phyloP scores from a whole-genome alignment of 495 filamentous ascomycete genomes.

The Neurospora sp. region DNA sequence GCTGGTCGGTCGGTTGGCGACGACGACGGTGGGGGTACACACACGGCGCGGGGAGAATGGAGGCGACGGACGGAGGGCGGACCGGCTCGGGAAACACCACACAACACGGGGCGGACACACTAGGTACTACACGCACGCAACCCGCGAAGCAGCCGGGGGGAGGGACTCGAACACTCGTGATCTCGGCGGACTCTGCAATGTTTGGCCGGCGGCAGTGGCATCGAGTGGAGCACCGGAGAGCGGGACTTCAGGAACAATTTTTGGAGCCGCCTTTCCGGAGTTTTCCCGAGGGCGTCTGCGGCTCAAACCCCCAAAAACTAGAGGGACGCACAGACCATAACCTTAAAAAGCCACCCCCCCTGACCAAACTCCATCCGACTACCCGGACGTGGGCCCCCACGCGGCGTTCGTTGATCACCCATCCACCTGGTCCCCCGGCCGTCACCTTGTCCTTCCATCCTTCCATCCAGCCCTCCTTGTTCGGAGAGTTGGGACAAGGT shows the following conservation, averaged over 20 bases:
- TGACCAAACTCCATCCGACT: background rate
- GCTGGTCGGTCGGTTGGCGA: background rate
- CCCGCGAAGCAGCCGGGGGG: background rate
- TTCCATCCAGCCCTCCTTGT: background rate
- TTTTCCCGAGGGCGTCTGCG: background rate
- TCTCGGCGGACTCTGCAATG: conserved; percentile 1
- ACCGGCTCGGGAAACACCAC: background rate
- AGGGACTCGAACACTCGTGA: background rate
- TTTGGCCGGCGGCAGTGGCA: background rate
- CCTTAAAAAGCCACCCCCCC: background rate
- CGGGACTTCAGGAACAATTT: background rate
- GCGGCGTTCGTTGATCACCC: background rate
- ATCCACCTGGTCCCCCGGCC: background rate
- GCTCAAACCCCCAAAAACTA: background rate
- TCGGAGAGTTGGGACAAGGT: background rate
- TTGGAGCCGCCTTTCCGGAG: background rate
- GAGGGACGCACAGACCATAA: background rate
- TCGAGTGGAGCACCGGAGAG: background rate
- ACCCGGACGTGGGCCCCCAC: background rate
- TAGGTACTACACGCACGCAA: background rate
- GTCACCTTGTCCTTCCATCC: background rate
- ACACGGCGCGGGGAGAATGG: background rate
- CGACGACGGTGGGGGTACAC: background rate
- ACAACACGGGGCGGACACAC: background rate
- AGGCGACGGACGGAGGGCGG: background rate